These are phyloP conservation scores for Haematococcus lacustris DNA, from an alignment of 139 green algal genomes.

Conservation along the genomic window DNA sequence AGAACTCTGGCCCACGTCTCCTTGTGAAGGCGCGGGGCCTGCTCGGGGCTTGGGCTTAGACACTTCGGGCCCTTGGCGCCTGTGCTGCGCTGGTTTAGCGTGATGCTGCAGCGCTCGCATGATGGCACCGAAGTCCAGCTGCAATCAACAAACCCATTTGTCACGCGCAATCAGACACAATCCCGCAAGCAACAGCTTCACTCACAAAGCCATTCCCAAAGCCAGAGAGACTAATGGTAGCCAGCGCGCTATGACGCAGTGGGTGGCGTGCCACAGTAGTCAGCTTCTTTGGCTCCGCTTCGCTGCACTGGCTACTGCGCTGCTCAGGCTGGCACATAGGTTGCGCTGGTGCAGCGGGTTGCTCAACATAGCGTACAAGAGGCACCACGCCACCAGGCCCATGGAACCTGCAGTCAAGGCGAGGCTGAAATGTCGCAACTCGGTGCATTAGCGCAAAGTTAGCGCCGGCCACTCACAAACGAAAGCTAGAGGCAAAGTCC, in stretches of 20 bases:
- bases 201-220: conserved; percentile 3
- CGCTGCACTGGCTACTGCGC: not conserved
- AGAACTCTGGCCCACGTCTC: not conserved
- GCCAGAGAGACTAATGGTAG: conserved; percentile 1
- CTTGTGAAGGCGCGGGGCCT: not conserved
- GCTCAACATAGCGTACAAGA: no score
- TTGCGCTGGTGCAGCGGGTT: not conserved
- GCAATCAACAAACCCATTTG: not conserved
- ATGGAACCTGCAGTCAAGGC: no score
- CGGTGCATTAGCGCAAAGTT: not conserved
- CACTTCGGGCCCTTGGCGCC: not conserved
- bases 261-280: not conserved
- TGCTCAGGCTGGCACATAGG: not conserved
- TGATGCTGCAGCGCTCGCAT: conserved; percentile 2
- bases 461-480: conserved; percentile 47
- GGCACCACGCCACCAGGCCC: conserved; percentile 13
- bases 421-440: no score
- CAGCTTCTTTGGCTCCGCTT: not conserved
- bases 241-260: not conserved
- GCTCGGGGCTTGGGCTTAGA: not conserved
- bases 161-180: not conserved
- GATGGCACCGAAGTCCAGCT: conserved; percentile 27
- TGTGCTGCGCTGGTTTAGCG: not conserved
- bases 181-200: no score
- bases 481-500: conserved; percentile 27